Percentiles rank a stretch among this genome's conserved stretches.
Evolutionary conservation across 805 yeast genomes (phyloP).

Genomic region (Sungouiella blattae): DNA sequence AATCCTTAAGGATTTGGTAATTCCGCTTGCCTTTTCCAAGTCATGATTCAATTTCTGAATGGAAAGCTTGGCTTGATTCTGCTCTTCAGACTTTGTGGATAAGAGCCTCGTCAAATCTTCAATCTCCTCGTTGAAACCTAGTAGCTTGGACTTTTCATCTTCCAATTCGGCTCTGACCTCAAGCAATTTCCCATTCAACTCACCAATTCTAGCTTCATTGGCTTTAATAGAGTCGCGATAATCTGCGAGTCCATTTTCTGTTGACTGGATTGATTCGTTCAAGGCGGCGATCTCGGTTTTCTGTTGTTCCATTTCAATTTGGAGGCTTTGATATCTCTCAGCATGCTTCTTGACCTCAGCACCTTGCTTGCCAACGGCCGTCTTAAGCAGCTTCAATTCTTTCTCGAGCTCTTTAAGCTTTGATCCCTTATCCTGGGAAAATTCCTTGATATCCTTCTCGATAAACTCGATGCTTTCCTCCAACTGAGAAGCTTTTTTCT

Average conservation of each 20-base stretch:
- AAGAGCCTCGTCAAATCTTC: constrained; percentile 51
- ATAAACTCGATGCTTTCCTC: constrained; percentile 47
- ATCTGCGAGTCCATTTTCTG: constrained; percentile 31
- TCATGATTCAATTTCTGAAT: constrained; percentile 55
- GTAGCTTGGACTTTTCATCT: constrained; percentile 53
- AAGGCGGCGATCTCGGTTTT: constrained; percentile 50
- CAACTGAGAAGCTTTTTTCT: constrained; percentile 24
- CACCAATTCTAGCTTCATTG: constrained; percentile 21
- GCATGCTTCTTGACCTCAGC: constrained; percentile 42
- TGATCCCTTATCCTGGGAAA: constrained; percentile 71
- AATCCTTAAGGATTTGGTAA: constrained; percentile 31
- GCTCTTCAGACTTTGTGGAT: constrained; percentile 39
- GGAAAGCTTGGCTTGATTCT: constrained; percentile 47
- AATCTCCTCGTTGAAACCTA: constrained; percentile 76
- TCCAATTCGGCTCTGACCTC: constrained; percentile 35
- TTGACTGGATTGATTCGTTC: constrained; percentile 39
- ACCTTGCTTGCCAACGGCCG: constrained; percentile 38
- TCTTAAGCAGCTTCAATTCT: constrained; percentile 43
- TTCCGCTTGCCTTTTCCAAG: constrained; percentile 44
- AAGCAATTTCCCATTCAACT: constrained; percentile 18
- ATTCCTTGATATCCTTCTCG: constrained; percentile 79
- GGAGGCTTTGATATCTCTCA: constrained; percentile 56
- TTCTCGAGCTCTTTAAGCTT: constrained; percentile 64
- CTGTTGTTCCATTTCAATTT: constrained; percentile 69
- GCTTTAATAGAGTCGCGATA: constrained; percentile 7